Conservation (phyloP, 2,329 filamentous ascomycete genomes). For the Fusarium miscanthi region DNA sequence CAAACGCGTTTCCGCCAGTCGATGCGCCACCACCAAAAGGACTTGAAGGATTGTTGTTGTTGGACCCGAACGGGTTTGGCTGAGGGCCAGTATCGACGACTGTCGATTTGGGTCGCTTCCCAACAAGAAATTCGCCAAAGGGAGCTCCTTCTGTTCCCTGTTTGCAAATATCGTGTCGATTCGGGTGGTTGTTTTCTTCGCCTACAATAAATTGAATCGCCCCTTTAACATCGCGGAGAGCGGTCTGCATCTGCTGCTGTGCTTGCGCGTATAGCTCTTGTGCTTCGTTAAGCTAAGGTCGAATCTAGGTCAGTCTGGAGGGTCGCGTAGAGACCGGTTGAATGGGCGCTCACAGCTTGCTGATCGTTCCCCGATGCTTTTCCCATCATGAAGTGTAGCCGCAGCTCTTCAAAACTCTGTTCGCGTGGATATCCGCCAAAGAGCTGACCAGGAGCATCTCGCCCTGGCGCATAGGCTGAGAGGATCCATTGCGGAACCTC, state of each 20-base stretch:
- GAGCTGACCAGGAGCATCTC: slow-evolving; percentile 81
- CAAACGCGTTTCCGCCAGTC: slow-evolving; percentile 50
- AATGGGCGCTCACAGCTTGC: slow-evolving; percentile 57
- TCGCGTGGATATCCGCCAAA: slow-evolving; percentile 84
- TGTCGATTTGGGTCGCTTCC: slow-evolving; percentile 47
- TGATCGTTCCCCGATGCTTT: slow-evolving; percentile 69
- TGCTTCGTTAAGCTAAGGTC: slow-evolving; percentile 68
- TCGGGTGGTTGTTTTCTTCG: slow-evolving; percentile 77
- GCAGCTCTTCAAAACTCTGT: slow-evolving; percentile 88
- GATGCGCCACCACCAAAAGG: slow-evolving; percentile 48
- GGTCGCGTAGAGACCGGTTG: neutral
- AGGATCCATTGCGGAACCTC: slow-evolving; percentile 87
- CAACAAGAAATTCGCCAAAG: slow-evolving; percentile 58
- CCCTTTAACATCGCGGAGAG: slow-evolving; percentile 74
- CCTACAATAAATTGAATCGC: slow-evolving; percentile 77
- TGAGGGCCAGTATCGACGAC: slow-evolving; percentile 45
- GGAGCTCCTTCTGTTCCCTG: slow-evolving; percentile 57
- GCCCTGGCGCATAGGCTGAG: slow-evolving; percentile 84
- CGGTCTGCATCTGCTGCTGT: slow-evolving; percentile 77
- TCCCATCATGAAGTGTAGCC: slow-evolving; percentile 75
- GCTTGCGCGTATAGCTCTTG: slow-evolving; percentile 71
- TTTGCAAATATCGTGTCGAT: slow-evolving; percentile 73
- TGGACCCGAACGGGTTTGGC: slow-evolving; percentile 57
- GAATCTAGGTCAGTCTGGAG: slow-evolving; percentile 31
- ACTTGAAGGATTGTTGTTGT: slow-evolving; percentile 33